Conservation (phyloP, 2,329 filamentous ascomycete genomes). For the Colletotrichum gloeosporioides region DNA sequence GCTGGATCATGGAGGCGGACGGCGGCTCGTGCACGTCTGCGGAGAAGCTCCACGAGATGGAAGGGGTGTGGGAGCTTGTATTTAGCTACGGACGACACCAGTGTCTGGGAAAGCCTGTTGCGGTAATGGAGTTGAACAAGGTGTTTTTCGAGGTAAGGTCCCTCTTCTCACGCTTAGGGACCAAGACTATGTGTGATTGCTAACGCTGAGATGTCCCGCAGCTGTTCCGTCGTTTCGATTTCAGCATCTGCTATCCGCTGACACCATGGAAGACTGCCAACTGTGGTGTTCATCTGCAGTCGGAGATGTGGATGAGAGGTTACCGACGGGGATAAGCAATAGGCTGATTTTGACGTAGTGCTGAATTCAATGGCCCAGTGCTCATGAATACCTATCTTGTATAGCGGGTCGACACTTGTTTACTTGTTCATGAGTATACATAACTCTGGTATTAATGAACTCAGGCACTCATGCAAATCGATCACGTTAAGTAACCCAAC, state of each 20-base stretch:
- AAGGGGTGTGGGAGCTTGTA: slow-evolving; percentile 39
- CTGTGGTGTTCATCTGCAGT: slow-evolving; percentile 34
- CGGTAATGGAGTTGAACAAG: slow-evolving; percentile 44
- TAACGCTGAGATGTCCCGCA: slow-evolving; percentile 4
- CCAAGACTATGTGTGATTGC: neutral
- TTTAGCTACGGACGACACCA: slow-evolving; percentile 43
- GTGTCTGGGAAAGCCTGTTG: slow-evolving; percentile 42
- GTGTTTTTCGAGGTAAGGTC: slow-evolving; percentile 44
- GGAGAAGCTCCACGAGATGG: slow-evolving; percentile 37
- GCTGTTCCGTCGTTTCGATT: slow-evolving; percentile 35
- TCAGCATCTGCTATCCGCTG: slow-evolving; percentile 33
- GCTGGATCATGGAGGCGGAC: slow-evolving; percentile 38
- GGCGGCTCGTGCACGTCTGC: neutral
- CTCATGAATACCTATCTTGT: fast-evolving
- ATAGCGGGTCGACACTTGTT: neutral
- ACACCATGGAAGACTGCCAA: slow-evolving; percentile 35
- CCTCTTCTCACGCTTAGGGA: neutral
- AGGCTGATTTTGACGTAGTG: neutral
- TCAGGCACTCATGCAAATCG: neutral
- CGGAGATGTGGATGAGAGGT: slow-evolving; percentile 29
- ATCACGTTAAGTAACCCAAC: neutral
- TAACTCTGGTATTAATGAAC: neutral
- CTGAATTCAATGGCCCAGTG: neutral
- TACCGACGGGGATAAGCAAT: neutral
- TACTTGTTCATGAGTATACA: neutral